These are phyloP conservation scores for Fusarium napiforme DNA, from an alignment of 2,329 filamentous ascomycete genomes.

Conservation along the genomic window DNA sequence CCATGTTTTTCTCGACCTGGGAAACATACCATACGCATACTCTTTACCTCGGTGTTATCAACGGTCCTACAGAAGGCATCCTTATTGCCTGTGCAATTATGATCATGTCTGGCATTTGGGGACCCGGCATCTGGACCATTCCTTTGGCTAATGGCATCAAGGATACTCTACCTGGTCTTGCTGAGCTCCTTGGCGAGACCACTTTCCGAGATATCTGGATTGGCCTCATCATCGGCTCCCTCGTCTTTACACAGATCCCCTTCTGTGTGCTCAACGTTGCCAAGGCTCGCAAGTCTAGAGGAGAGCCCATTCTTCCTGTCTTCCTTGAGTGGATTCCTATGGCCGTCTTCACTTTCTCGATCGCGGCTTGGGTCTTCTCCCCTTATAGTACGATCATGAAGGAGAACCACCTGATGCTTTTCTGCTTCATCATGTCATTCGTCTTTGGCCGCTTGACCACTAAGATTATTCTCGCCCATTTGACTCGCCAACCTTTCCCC, in stretches of 20 bases:
- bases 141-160: constrained; percentile 78
- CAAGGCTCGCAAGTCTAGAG: constrained; percentile 75
- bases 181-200: constrained; percentile 72
- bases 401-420: constrained; percentile 90
- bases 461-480: constrained; percentile 97
- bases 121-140: constrained; percentile 86
- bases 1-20: constrained; percentile 99
- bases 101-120: constrained; percentile 86
- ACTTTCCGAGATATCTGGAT: constrained; percentile 93
- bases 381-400: constrained; percentile 83
- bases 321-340: constrained; percentile 97
- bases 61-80: constrained; percentile 95
- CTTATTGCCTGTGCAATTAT: constrained; percentile 89
- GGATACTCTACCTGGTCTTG: constrained; percentile 59
- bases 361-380: constrained; percentile 87
- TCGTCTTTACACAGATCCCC: constrained; percentile 81
- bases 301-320: constrained; percentile 80
- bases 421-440: constrained; percentile 94
- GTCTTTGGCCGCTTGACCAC: constrained; percentile 98
- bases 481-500: constrained; percentile 93
- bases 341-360: constrained; percentile 78
- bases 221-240: constrained; percentile 71
- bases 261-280: constrained; percentile 90
- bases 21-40: constrained; percentile 99
- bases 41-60: constrained; percentile 94